These are phyloP conservation scores for Coleophoma crateriformis DNA, from an alignment of 2,329 filamentous ascomycete species.

Conservation along the genomic window DNA sequence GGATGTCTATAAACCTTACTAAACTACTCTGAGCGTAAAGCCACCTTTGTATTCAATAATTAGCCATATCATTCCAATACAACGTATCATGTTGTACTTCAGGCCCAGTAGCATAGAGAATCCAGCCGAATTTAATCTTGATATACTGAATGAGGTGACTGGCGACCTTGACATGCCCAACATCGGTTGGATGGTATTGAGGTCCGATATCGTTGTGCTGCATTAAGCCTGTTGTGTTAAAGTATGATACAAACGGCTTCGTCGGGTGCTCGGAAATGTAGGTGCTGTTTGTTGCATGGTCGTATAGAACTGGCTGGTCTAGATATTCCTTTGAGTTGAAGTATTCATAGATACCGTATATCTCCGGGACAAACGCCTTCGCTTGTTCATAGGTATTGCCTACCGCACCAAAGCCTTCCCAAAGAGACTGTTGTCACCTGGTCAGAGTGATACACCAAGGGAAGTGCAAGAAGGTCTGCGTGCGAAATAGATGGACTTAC, in stretches of 20 bases:
- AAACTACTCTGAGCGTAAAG: too few species aligned
- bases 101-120: conserved; percentile 45
- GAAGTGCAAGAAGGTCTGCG: too few species aligned
- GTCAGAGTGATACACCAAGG: background rate
- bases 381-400: conserved; percentile 45
- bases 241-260: conserved; percentile 49
- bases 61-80: conserved; percentile 46
- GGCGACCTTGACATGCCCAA: conserved; percentile 55
- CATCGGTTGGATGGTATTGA: conserved; percentile 53
- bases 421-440: conserved; percentile 36
- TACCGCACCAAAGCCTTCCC: conserved; percentile 44
- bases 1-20: too few species aligned
- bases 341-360: conserved; percentile 43
- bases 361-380: conserved; percentile 42
- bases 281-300: conserved; percentile 33
- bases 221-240: conserved; percentile 55
- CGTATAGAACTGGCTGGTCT: conserved; percentile 31
- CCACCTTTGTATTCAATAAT: conserved; percentile 27
- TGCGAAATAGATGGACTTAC: conserved; percentile 27
- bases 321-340: conserved; percentile 43
- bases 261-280: conserved; percentile 23
- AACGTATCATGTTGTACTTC: conserved; percentile 45
- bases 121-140: conserved; percentile 49
- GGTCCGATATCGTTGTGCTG: conserved; percentile 58
- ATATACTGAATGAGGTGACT: conserved; percentile 55